Conservation (phyloP, 2,329 filamentous ascomycete species). For the Trichoderma sp. region DNA sequence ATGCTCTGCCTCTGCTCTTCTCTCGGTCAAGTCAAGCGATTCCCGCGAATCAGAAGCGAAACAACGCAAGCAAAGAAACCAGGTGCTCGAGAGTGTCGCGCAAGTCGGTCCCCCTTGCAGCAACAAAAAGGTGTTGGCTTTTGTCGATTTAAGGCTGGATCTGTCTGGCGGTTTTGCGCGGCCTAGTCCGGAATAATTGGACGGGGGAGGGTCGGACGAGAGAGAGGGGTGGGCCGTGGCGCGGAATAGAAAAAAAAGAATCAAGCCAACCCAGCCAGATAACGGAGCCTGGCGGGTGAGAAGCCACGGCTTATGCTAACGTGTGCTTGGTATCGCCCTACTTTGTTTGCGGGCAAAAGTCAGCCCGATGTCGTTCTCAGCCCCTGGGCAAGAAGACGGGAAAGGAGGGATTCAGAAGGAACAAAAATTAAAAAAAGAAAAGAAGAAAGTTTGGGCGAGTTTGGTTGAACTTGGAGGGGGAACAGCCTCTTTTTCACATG, state of each 20-base stretch:
- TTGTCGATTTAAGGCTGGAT: conserved; percentile 14
- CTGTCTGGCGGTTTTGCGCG: neutral
- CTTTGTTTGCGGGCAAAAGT: neutral
- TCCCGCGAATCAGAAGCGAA: neutral
- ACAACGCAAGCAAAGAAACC: neutral
- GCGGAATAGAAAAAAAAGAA: conserved; percentile 1
- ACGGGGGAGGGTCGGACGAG: neutral
- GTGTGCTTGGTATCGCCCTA: neutral
- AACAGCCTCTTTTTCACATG: neutral
- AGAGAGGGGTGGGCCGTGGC: conserved; percentile 8
- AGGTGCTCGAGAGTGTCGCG: neutral
- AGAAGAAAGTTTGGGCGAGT: neutral
- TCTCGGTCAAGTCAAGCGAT: neutral
- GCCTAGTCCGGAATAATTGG: neutral
- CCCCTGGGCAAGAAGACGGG: neutral
- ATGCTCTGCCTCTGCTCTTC: neutral
- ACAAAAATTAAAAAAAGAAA: neutral
- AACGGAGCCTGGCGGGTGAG: neutral
- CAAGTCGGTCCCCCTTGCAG: neutral
- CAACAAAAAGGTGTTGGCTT: neutral
- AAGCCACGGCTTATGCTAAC: neutral
- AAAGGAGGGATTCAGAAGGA: neutral
- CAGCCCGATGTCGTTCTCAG: neutral
- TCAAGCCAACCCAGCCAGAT: neutral
- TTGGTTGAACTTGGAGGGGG: neutral